These are phyloP conservation scores for Voacanga thouarsii DNA, from an alignment of 257 asterid species.

Conservation along the genomic window DNA sequence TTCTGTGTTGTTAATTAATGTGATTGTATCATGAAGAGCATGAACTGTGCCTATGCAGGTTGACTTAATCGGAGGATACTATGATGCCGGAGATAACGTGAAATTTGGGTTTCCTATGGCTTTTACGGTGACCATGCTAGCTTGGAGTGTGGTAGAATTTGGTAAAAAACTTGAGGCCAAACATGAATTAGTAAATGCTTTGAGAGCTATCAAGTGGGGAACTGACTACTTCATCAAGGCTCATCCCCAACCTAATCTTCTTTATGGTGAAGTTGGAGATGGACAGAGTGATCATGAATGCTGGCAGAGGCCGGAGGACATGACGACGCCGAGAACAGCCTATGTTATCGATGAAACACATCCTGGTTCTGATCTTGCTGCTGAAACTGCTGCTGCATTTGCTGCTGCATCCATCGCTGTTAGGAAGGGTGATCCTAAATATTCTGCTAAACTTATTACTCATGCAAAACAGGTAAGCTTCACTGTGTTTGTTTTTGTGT, in stretches of 20 bases:
- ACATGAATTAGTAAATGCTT: constrained; percentile 34
- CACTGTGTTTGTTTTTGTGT: background rate
- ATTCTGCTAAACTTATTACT: constrained; percentile 36
- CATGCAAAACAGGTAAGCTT: constrained; percentile 52
- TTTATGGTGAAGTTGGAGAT: constrained; percentile 68
- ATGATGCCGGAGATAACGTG: constrained; percentile 73
- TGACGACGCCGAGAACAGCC: constrained; percentile 47
- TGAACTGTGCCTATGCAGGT: constrained; percentile 24
- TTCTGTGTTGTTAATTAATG: background rate
- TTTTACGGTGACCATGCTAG: constrained; percentile 50
- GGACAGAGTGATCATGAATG: constrained; percentile 56
- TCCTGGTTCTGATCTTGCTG: constrained; percentile 75
- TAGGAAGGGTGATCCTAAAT: background rate
- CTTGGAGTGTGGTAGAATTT: constrained; percentile 59
- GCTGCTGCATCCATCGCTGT: constrained; percentile 62
- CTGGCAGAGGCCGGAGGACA: constrained; percentile 76
- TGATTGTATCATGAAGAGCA: background rate
- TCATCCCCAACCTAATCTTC: constrained; percentile 44
- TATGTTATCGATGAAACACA: constrained; percentile 39
- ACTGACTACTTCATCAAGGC: constrained; percentile 68
- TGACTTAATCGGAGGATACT: constrained; percentile 67
- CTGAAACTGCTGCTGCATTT: constrained; percentile 61
- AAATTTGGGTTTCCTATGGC: constrained; percentile 83
- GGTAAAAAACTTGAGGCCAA: constrained; percentile 24
- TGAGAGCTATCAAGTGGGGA: constrained; percentile 57